These are phyloP conservation scores for Nelumbo lutea DNA, from an alignment of 164 flowering plant genomes.

Conservation along the genomic window DNA sequence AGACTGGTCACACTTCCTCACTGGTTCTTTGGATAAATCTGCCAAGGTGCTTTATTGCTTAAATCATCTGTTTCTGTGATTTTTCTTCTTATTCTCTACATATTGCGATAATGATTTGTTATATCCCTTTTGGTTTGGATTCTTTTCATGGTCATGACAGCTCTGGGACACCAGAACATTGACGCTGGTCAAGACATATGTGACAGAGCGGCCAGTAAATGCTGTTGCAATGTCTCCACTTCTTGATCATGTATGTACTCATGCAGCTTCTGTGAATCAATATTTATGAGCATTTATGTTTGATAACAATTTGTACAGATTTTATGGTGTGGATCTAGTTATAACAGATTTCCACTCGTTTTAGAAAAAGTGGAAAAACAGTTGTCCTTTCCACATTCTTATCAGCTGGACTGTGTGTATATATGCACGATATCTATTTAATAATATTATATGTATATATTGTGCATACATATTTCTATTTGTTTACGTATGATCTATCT, in stretches of 20 bases:
- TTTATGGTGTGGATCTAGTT: no score
- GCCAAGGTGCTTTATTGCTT: constrained; percentile 50
- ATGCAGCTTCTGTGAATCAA: no score
- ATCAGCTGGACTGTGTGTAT: no score
- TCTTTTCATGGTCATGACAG: constrained; percentile 27
- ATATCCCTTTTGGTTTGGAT: constrained; percentile 3
- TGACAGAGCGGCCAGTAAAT: constrained; percentile 89
- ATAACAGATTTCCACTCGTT: no score
- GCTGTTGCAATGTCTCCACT: constrained; percentile 94
- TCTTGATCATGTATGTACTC: constrained; percentile 67
- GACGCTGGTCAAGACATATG: constrained; percentile 80
- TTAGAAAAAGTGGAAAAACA: no score
- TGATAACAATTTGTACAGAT: background rate
- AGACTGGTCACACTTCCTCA: constrained; percentile 82
- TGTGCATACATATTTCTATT: no score
- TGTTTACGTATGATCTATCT: no score
- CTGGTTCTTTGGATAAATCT: constrained; percentile 88
- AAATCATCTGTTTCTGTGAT: background rate
- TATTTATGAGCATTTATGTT: background rate
- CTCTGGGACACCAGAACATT: constrained; percentile 92
- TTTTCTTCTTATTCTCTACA: background rate
- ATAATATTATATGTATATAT: no score
- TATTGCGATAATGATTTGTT: background rate
- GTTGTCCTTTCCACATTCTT: no score
- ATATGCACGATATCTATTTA: no score